These are phyloP conservation scores for Hypoxylon rubiginosum DNA, from an alignment of 2,329 filamentous ascomycete genomes.

Conservation along the genomic window DNA sequence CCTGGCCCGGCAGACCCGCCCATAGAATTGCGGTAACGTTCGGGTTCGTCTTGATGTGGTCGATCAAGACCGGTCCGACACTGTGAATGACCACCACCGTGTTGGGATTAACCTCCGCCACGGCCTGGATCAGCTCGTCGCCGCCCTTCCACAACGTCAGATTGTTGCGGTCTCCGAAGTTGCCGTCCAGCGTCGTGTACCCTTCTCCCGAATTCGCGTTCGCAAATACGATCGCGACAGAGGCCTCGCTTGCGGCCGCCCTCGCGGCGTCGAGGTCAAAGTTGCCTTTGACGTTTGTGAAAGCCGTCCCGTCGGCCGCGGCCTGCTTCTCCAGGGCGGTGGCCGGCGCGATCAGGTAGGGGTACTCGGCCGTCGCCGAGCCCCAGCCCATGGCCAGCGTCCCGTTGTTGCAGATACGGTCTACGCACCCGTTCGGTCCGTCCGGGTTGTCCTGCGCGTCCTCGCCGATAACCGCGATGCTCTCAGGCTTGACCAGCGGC, in stretches of 20 bases:
- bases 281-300: conserved; percentile 69
- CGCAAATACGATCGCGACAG: conserved; percentile 75
- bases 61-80: conserved; percentile 81
- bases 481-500: conserved; percentile 72
- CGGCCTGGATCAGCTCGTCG: conserved; percentile 82
- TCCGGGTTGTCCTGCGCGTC: conserved; percentile 82
- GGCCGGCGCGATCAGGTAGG: conserved; percentile 81
- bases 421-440: conserved; percentile 83
- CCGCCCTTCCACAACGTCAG: conserved; percentile 88
- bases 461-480: conserved; percentile 81
- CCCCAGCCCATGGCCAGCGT: conserved; percentile 84
- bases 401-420: conserved; percentile 72
- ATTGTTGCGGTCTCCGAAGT: conserved; percentile 90
- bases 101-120: conserved; percentile 82
- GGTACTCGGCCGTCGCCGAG: conserved; percentile 78
- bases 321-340: conserved; percentile 75
- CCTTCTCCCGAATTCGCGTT: conserved; percentile 91
- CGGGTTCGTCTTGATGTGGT: conserved; percentile 75
- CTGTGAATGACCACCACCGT: conserved; percentile 93
- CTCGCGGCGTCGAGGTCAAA: conserved; percentile 45
- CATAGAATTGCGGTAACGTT: conserved; percentile 88
- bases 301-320: conserved; percentile 66
- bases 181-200: conserved; percentile 84
- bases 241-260: conserved; percentile 42
- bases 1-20: conserved; percentile 83